Evolutionary conservation across 768 basidiomycete species (phyloP), one percentile per base, ranked within the genome.

Genomic region (Russula abietina): DNA sequence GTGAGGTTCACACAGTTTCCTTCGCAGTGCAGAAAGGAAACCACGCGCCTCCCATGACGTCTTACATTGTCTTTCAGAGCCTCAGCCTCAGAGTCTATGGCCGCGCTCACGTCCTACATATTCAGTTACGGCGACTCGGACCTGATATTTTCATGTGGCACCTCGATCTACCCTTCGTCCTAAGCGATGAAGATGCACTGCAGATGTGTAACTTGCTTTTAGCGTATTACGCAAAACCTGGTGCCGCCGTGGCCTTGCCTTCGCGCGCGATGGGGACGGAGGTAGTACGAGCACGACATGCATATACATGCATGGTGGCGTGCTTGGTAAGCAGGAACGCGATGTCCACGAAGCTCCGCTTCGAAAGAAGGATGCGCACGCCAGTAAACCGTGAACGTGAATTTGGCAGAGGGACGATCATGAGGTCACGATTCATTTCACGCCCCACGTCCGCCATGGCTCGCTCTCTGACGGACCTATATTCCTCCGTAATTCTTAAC

Each of bases 31-130:
- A 12, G 83, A 76, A 2, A 85, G 84, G 84, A 71, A 81, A 86
- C 85, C 83, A 86, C n/a, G 84, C 85, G 38, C 84, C 85, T 51
- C 83, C 83, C 59, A 82, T 83, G 50, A 85, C 83, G 55, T 83
- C 80, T 78, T 80, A 26, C 63, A 49, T n/a, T 22, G 26, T 43
- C 41, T 17, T 16, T 57, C 12, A 55, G 24, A 16, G 22, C 1
- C 14, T 36, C n/a, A n/a, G n/a, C n/a, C n/a, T 57, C 12, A 55
- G 24, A 16, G 22, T 2, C 14, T 36, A 26, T 6, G 22, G 19
- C 10, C 32, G 16, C 24, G 32, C 45, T 2, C 36, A 41, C 9
- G n/a, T 16, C 28, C 2, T 30, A 30, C 70, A 57, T 41, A 73
- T 83, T n/a, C n/a, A n/a, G n/a, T 30, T 85, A 86, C 85, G 39